Percentiles rank a stretch among this genome's conserved stretches.
phyloP scores from a whole-genome alignment of 129 eudicot species.

The Chrysanthemum lavandulifolium region DNA sequence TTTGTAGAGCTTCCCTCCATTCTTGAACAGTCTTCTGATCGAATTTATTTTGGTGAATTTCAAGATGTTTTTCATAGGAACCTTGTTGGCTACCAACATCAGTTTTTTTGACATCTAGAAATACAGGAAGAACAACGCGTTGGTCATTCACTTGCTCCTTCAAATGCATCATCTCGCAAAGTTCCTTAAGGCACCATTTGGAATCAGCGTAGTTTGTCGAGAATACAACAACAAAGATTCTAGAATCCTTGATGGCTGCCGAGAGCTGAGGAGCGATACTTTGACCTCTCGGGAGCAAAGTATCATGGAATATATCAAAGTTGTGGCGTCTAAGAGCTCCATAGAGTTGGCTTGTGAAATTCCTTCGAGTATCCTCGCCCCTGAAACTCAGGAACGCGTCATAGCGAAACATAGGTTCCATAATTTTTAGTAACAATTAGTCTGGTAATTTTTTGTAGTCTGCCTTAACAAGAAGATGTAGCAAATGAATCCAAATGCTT shows the following conservation, averaged over 20 bases:
- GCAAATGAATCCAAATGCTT: no score
- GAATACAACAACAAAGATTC: conserved; percentile 16
- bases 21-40: conserved; percentile 10
- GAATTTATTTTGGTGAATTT: neutral
- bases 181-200: neutral
- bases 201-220: conserved; percentile 11
- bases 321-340: conserved; percentile 7
- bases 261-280: neutral
- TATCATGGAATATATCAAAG: conserved; percentile 10
- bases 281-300: conserved; percentile 5
- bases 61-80: neutral
- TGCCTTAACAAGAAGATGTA: no score
- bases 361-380: conserved; percentile 19
- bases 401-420: conserved; percentile 1
- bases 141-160: neutral
- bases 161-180: conserved; percentile 17
- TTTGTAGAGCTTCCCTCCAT: conserved; percentile 21
- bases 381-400: conserved; percentile 29
- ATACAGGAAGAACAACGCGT: conserved; percentile 16
- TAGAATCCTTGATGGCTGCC: conserved; percentile 13
- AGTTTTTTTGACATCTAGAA: neutral
- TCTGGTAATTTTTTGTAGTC: neutral
- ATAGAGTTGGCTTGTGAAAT: conserved; percentile 24
- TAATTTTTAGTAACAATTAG: no score
- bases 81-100: conserved; percentile 2